A percentile compares a stretch with the other conserved stretches of the same genome.
Evolutionary conservation across 495 filamentous ascomycete species (phyloP).

Genomic region (Penicillium atrosanguineum): DNA sequence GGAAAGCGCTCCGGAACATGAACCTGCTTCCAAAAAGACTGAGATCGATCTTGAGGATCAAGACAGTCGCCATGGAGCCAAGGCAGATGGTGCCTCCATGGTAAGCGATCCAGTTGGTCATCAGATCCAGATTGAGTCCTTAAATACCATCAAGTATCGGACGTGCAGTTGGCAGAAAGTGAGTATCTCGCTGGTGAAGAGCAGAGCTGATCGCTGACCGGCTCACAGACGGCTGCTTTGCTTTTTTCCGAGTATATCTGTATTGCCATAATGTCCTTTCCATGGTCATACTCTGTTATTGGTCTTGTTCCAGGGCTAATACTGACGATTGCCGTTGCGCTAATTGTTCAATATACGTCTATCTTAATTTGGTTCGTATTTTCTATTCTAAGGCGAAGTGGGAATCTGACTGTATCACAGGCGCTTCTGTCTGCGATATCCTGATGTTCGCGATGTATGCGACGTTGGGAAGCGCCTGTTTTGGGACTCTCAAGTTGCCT

Average conservation of each 20-base stretch:
- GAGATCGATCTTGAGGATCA: neutral
- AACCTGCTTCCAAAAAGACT: neutral
- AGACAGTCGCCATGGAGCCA: neutral
- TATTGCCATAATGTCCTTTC: slow-evolving; percentile 87
- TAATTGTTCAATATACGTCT: slow-evolving; percentile 76
- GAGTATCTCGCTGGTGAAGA: neutral
- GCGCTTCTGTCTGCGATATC: slow-evolving; percentile 79
- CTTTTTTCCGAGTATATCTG: slow-evolving; percentile 89
- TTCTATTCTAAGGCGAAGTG: neutral
- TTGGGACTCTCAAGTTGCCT: slow-evolving; percentile 68
- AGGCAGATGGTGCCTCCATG: neutral
- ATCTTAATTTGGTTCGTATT: slow-evolving; percentile 63
- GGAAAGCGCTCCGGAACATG: neutral
- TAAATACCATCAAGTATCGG: slow-evolving; percentile 70
- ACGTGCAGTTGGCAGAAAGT: slow-evolving; percentile 88
- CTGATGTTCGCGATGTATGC: slow-evolving; percentile 80
- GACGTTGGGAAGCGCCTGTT: slow-evolving; percentile 84
- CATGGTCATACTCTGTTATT: slow-evolving; percentile 78
- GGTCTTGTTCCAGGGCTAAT: slow-evolving; percentile 82
- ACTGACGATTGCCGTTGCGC: slow-evolving; percentile 68
- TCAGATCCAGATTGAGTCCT: neutral
- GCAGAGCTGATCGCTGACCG: neutral
- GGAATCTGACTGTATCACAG: slow-evolving; percentile 22
- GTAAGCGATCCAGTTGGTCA: neutral
- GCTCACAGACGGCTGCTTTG: slow-evolving; percentile 65